Evolutionary conservation across 2,329 filamentous ascomycete genomes (phyloP).

Genomic region (Colletotrichum liaoningense): DNA sequence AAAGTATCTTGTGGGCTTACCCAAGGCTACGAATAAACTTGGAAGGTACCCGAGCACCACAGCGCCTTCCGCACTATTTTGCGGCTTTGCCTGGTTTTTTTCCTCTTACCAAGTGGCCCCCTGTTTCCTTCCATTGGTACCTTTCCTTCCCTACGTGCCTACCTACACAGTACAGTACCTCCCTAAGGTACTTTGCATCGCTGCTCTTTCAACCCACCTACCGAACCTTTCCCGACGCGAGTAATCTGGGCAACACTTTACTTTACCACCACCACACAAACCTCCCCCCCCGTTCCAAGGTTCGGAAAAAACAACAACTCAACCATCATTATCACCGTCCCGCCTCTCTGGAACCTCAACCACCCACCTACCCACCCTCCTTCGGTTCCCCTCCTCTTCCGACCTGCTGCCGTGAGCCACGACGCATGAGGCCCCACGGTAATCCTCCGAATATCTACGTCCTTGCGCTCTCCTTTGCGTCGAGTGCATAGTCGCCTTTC

Average conservation of each 20-base stretch:
- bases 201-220: not conserved
- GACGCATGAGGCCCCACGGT: slow-evolving; percentile 32
- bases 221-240: slow-evolving; percentile 25
- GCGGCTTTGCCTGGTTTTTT: not conserved
- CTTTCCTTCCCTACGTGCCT: not conserved
- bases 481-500: slow-evolving; percentile 31
- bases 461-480: slow-evolving; percentile 28
- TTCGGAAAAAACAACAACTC: slow-evolving; percentile 21
- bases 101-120: not conserved
- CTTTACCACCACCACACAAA: slow-evolving; percentile 11
- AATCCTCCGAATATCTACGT: slow-evolving; percentile 14
- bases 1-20: not conserved
- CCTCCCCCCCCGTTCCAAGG: slow-evolving; percentile 8
- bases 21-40: not conserved
- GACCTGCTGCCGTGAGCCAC: slow-evolving; percentile 4
- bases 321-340: slow-evolving; percentile 17
- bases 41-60: not conserved
- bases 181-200: not conserved
- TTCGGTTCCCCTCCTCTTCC: not conserved
- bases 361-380: slow-evolving; percentile 2
- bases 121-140: not conserved
- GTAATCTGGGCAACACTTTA: slow-evolving; percentile 5
- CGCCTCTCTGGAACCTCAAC: not conserved
- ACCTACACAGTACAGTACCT: not conserved
- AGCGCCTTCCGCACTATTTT: slow-evolving; percentile 3